These are phyloP conservation scores for Monosporascus sp. DNA, from an alignment of 2,329 filamentous ascomycete genomes.

Conservation along the genomic window DNA sequence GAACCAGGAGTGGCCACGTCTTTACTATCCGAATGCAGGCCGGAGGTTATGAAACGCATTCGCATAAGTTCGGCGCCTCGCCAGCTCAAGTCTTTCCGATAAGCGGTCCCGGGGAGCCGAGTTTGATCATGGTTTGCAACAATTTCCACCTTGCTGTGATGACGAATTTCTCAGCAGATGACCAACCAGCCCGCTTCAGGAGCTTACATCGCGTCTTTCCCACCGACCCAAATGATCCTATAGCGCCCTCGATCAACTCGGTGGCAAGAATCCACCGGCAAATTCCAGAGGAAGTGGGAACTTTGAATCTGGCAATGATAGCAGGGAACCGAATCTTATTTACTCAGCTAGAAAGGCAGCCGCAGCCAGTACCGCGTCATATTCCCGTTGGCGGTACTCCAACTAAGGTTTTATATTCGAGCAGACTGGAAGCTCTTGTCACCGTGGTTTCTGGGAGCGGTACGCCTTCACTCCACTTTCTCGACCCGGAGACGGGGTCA, in stretches of 20 bases:
- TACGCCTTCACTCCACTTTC: conserved; percentile 47
- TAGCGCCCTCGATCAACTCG: conserved; percentile 43
- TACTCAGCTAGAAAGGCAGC: conserved; percentile 40
- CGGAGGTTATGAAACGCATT: conserved; percentile 4
- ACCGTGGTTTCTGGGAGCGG: conserved; percentile 43
- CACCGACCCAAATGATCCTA: conserved; percentile 43
- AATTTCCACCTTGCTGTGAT: conserved; percentile 21
- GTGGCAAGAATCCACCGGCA: conserved; percentile 37
- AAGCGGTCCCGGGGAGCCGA: conserved; percentile 34
- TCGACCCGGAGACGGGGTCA: conserved; percentile 50
- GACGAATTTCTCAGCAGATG: conserved; percentile 7
- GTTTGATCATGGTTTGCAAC: conserved; percentile 37
- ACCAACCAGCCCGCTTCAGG: conserved; percentile 25
- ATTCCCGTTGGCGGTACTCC: conserved; percentile 37
- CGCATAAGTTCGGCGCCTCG: conserved; percentile 22
- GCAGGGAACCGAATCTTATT: conserved; percentile 47
- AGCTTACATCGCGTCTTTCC: conserved; percentile 45
- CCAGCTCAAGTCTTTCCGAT: conserved; percentile 23
- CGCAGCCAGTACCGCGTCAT: conserved; percentile 26
- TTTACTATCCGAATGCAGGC: conserved; percentile 31
- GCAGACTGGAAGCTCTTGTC: conserved; percentile 46
- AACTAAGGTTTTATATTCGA: conserved; percentile 49
- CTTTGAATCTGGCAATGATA: conserved; percentile 44
- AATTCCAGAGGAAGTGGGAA: conserved; percentile 33
- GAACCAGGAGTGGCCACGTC: conserved; percentile 49